These are phyloP conservation scores for Laburnicola sp. DNA, from an alignment of 2,329 filamentous ascomycete species.

Conservation along the genomic window DNA sequence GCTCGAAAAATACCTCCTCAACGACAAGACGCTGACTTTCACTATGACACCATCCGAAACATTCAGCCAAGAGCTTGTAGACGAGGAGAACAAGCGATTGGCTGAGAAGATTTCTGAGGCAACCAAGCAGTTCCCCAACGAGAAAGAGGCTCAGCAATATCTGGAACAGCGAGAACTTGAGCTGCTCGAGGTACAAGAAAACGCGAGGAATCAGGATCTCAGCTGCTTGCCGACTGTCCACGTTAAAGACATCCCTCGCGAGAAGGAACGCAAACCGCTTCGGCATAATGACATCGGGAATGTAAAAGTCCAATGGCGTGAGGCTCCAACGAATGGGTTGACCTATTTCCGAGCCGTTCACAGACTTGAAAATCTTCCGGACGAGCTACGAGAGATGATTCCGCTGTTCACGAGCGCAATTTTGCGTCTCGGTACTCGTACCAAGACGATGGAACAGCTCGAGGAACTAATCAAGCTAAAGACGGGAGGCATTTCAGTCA, in stretches of 20 bases:
- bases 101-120: slow-evolving; percentile 72
- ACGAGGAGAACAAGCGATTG: slow-evolving; percentile 77
- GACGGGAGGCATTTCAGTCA: slow-evolving; percentile 85
- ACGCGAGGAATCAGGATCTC: slow-evolving; percentile 80
- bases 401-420: slow-evolving; percentile 90
- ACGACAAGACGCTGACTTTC: slow-evolving; percentile 84
- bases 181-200: slow-evolving; percentile 79
- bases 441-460: slow-evolving; percentile 88
- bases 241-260: slow-evolving; percentile 83
- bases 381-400: slow-evolving; percentile 80
- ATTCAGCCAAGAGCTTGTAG: slow-evolving; percentile 72
- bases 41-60: slow-evolving; percentile 86
- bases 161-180: slow-evolving; percentile 79
- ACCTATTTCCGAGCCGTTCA: slow-evolving; percentile 95
- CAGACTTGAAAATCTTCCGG: slow-evolving; percentile 74
- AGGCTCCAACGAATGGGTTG: slow-evolving; percentile 90
- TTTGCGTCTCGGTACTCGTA: slow-evolving; percentile 88
- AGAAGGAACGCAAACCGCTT: slow-evolving; percentile 73
- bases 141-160: slow-evolving; percentile 69
- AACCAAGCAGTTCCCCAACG: slow-evolving; percentile 67
- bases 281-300: slow-evolving; percentile 60
- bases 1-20: slow-evolving; percentile 86
- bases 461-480: slow-evolving; percentile 96
- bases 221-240: slow-evolving; percentile 86
- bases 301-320: slow-evolving; percentile 81